Base-by-base conservation (phyloP, 805 yeast species). In the Priceomyces castillae region DNA sequence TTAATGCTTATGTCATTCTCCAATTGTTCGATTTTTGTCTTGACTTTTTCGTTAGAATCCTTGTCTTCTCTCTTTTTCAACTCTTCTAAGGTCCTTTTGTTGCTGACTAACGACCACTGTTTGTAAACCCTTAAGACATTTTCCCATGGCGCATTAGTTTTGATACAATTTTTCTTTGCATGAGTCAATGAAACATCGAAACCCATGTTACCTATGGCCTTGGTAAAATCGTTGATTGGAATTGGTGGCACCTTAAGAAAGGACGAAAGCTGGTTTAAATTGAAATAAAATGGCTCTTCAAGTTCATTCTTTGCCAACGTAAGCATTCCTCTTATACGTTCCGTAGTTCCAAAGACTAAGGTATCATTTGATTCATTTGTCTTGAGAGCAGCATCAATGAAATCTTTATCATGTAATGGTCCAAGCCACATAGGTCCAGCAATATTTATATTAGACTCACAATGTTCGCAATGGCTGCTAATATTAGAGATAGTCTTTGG, bases 381-480 rank as follows among this genome's bases (percentile, higher is more conserved):
- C n/a, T 73, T 69, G 42, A 88, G 71, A 37, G 90, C 74, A 50
- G 71, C 77, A 20, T 78, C 71, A 34, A 92, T 71, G 55, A 92
- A 94, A 15, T 75, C 79, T 19, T 62, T 59, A 57, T 84, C 77
- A 57, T 92, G 98, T 44, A 94, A 63, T 5, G 76, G 71, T 0
- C 90, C 95, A 7, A 43, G 43, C 86, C 96, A 94, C 96, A 94
- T 86, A 47, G 99, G 99, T 3, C 99, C 99, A 6, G 92, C 90
- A 28, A 94, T 60, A 59, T 87, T 95, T 61, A 79, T 78, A 1
- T 79, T 74, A 46, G 71, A 74, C 1, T 77, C 82, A 67, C 99
- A 94, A 61, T 73, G 82, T 20, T 72, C 58, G 66, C 99, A 94
- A 34, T 71, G 58, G 7, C 75, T 64, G 9, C 82, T 79, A 1